These are phyloP conservation scores for Suillus discolor DNA, from an alignment of 768 basidiomycete species.

Conservation along the genomic window DNA sequence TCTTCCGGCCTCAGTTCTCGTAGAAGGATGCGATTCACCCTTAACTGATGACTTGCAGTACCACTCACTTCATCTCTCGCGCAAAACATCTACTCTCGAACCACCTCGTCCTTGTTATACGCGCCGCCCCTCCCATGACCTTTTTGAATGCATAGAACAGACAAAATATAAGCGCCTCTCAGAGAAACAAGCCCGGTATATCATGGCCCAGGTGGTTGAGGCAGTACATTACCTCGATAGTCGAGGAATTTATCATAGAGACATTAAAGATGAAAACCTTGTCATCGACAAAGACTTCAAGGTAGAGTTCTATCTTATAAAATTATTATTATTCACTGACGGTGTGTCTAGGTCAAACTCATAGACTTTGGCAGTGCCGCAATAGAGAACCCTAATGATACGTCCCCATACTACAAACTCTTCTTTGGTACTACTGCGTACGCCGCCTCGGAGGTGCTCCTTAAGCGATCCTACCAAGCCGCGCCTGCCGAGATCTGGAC, in stretches of 20 bases:
- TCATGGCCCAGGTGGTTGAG: conserved; percentile 88
- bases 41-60: conserved; percentile 9
- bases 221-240: conserved; percentile 79
- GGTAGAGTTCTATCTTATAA: conserved; percentile 39
- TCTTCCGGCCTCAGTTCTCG: conserved; percentile 22
- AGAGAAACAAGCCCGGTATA: conserved; percentile 76
- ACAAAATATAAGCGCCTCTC: conserved; percentile 76
- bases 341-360: conserved; percentile 70
- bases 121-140: conserved; percentile 83
- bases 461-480: conserved; percentile 86
- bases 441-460: conserved; percentile 92
- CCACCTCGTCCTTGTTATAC: conserved; percentile 47
- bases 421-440: conserved; percentile 97
- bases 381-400: conserved; percentile 61
- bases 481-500: conserved; percentile 97
- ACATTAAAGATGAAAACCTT: conserved; percentile 97
- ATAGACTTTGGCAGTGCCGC: conserved; percentile 96
- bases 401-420: conserved; percentile 68
- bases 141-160: conserved; percentile 96
- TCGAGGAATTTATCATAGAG: conserved; percentile 89
- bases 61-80: conserved; percentile 9
- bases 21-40: conserved; percentile 18
- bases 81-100: conserved; percentile 17
- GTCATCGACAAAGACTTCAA: conserved; percentile 75
- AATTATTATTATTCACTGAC: conserved; percentile 15